Base-by-base conservation (phyloP, 2,329 filamentous ascomycete genomes). In the Penicillium sp. region DNA sequence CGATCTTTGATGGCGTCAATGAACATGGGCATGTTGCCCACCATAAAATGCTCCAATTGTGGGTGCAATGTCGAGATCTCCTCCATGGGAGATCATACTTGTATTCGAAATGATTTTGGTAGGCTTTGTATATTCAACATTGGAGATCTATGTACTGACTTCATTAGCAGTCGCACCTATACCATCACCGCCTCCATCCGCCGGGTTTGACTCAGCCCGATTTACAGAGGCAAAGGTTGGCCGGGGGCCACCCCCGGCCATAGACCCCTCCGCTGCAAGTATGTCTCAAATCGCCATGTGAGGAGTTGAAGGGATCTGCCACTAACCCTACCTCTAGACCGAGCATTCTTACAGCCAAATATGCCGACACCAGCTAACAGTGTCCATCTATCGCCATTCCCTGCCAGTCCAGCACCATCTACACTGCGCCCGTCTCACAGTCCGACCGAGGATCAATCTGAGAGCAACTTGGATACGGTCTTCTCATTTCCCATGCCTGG, bases 1-100 rank as follows among this genome's bases (percentile, higher is more conserved):
- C 16, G 7, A 44, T 11, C 42, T 38, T 50, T 64, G 48, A 75
- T 74, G 68, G 68, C 69, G 48, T 61, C 69, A 54, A 79, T 79
- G 65, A 80, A 86, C 69, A 82, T 85, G 72, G 88, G 83, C 73
- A 85, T 92, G 61, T 80, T 94, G 78, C 90, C 91, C 68, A 86
- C 86, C 25, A 89, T 96, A 75, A 96, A 93, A 80, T 96, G 91
- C 75, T 95, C 91, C 50, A 86, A 82, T 77, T 96, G 91, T 71
- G 84, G 85, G 38, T 74, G 78, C 38, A 84, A 92, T 67, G 89
- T 96, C 57, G 88, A 92, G 69, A 94, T 96, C 64, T 88, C 88
- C 38, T 79, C 87, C 72, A 89, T 96, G 87, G 90, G 90, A 59
- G 90, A 95, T 59, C 91, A 96, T 77, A 72, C 90, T 58, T 96